A percentile compares a stretch with the other conserved stretches of the same genome.
phyloP scores from a whole-genome alignment of 768 basidiomycete genomes.

The Phaffia australis region DNA sequence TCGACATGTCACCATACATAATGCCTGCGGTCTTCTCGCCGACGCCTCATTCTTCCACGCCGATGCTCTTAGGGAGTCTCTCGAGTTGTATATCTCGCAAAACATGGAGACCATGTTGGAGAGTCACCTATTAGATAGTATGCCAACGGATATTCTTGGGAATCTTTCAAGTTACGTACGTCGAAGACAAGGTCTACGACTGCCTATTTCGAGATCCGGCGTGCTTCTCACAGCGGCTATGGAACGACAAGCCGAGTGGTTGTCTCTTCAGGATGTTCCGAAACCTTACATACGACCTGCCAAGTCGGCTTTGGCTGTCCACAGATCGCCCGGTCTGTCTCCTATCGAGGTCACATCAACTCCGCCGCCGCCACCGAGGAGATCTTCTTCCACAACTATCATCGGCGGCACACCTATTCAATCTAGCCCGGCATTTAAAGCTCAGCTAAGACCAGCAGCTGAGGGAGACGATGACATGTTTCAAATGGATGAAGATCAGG shows the following conservation, averaged over 20 bases:
- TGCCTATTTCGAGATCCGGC: conserved; percentile 54
- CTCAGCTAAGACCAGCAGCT: conserved; percentile 26
- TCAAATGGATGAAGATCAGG: conserved; percentile 59
- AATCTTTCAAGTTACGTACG: conserved; percentile 54
- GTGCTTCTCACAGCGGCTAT: conserved; percentile 48
- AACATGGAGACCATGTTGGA: conserved; percentile 85
- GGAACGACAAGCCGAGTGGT: conserved; percentile 58
- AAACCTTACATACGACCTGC: conserved; percentile 32
- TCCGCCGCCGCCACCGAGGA: conserved; percentile 30
- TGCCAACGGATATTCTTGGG: conserved; percentile 54
- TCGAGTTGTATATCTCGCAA: conserved; percentile 67
- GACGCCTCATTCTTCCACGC: conserved; percentile 75
- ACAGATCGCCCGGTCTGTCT: not conserved
- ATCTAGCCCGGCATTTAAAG: conserved; percentile 34
- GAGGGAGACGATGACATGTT: conserved; percentile 58
- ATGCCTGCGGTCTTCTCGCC: conserved; percentile 65
- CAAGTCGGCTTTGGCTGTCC: conserved; percentile 31
- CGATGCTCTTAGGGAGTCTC: conserved; percentile 51
- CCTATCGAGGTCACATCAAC: conserved; percentile 20
- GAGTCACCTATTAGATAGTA: conserved; percentile 62
- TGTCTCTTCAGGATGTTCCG: conserved; percentile 43
- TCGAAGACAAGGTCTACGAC: conserved; percentile 52
- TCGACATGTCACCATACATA: conserved; percentile 55
- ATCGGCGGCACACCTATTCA: conserved; percentile 25
- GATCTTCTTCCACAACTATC: conserved; percentile 14